A percentile compares a stretch with the other conserved stretches of the same genome.
Conservation (phyloP, 2,329 filamentous ascomycete species). For the Botrytis elliptica region DNA sequence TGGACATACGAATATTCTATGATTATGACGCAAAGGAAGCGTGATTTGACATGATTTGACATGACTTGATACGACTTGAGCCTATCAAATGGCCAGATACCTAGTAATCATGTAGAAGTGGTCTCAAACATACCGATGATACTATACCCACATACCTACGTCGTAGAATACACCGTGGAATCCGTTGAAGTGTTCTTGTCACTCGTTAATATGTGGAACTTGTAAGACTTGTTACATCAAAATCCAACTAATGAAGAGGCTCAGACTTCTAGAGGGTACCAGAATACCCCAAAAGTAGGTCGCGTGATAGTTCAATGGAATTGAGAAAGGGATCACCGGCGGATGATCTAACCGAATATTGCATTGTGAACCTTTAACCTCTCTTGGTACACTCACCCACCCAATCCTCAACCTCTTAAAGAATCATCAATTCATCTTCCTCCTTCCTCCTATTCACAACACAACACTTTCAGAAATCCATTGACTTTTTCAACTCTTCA, state of each 20-base stretch:
- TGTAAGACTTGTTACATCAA: not conserved
- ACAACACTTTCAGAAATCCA: constrained; percentile 8
- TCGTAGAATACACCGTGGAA: not conserved
- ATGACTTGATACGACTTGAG: not conserved
- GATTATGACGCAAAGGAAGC: not conserved
- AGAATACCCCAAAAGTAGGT: not conserved
- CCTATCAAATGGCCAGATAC: not conserved
- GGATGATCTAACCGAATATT: constrained; percentile 4
- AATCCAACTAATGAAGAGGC: not conserved
- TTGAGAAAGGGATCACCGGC: no score
- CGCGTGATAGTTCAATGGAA: constrained; percentile 5
- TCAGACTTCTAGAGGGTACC: not conserved
- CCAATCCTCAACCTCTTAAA: constrained; percentile 5
- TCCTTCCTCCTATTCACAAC: not conserved
- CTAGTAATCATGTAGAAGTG: not conserved
- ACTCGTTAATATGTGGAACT: not conserved
- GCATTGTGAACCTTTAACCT: constrained; percentile 6
- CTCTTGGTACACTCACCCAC: not conserved
- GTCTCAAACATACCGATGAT: not conserved
- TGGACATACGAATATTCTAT: not conserved
- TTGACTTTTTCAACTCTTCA: not conserved
- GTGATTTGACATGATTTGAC: not conserved
- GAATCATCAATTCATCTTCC: not conserved
- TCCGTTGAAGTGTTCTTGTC: not conserved
- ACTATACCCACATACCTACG: not conserved